Conservation (phyloP, 352 stramenopile genomes). For the Globisporangium spiculum region DNA sequence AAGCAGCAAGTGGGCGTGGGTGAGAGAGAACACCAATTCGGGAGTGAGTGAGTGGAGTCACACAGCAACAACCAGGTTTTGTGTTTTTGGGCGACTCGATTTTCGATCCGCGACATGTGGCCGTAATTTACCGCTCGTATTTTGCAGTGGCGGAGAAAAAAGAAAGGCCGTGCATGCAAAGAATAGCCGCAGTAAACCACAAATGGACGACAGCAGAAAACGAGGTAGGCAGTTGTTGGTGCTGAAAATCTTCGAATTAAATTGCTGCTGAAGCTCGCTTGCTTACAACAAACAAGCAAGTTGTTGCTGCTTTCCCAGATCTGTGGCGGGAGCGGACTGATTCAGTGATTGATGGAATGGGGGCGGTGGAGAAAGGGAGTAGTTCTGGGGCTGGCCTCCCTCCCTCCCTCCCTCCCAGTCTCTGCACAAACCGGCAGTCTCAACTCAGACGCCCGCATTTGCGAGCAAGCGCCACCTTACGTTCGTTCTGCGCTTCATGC, state of each 20-base stretch:
- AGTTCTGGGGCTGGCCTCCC: neutral
- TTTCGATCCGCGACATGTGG: constrained; percentile 9
- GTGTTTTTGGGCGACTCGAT: neutral
- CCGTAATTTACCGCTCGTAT: constrained; percentile 12
- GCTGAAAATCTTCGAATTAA: constrained; percentile 19
- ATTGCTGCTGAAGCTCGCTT: neutral
- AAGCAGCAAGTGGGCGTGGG: neutral
- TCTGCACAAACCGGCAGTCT: neutral
- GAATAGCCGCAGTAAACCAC: neutral
- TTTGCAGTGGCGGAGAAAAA: neutral
- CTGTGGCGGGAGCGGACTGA: too few species aligned
- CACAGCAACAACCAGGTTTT: neutral
- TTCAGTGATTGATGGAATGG: too few species aligned
- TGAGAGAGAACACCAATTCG: neutral
- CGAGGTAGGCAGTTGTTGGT: neutral
- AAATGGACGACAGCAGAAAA: constrained; percentile 1
- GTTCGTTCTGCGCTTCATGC: constrained; percentile 18
- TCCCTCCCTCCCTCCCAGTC: neutral
- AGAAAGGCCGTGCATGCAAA: constrained; percentile 1
- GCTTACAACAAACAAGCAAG: too few species aligned
- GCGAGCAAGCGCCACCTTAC: neutral
- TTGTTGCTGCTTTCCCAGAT: neutral
- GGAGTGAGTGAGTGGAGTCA: neutral
- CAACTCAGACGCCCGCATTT: neutral
- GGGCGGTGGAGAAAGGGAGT: too few species aligned